A percentile compares a stretch with the other conserved stretches of the same genome.
Evolutionary conservation across 2,329 filamentous ascomycete species (phyloP).

Genomic region (Clarireedia hainanense): DNA sequence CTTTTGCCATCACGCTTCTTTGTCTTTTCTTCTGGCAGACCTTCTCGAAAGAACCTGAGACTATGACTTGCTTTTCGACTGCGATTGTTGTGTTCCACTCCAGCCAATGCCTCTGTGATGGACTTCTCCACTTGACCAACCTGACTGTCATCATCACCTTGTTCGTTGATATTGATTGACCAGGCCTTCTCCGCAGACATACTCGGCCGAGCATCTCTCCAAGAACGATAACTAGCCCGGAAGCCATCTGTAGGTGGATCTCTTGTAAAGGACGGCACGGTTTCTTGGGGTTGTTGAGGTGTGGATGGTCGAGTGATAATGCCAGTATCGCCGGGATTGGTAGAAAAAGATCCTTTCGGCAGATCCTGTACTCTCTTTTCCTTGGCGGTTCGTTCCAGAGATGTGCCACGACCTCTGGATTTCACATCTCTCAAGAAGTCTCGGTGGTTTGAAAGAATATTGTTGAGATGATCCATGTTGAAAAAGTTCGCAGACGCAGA

Average conservation of each 20-base stretch:
- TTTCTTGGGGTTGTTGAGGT: slow-evolving; percentile 16
- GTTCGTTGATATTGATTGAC: slow-evolving; percentile 48
- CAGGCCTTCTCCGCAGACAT: slow-evolving; percentile 47
- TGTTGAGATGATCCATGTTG: slow-evolving; percentile 31
- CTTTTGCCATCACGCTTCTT: slow-evolving; percentile 42
- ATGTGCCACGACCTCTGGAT: slow-evolving; percentile 30
- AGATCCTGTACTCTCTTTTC: slow-evolving; percentile 32
- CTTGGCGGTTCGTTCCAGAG: slow-evolving; percentile 36
- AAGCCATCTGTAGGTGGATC: slow-evolving; percentile 26
- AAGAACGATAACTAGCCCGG: slow-evolving; percentile 28
- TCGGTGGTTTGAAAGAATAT: slow-evolving; percentile 31
- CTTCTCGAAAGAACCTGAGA: slow-evolving; percentile 59
- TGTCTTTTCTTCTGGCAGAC: slow-evolving; percentile 49
- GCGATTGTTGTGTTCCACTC: slow-evolving; percentile 53
- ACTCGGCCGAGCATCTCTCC: slow-evolving; percentile 24
- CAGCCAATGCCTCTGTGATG: slow-evolving; percentile 53
- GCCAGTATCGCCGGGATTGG: slow-evolving; percentile 30
- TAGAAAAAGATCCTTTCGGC: slow-evolving; percentile 23
- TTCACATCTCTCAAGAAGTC: slow-evolving; percentile 27
- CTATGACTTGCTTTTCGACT: slow-evolving; percentile 63
- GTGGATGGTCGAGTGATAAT: slow-evolving; percentile 22
- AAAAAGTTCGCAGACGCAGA: slow-evolving; percentile 12
- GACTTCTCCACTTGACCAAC: slow-evolving; percentile 58
- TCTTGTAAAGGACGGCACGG: slow-evolving; percentile 16
- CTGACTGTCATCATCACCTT: slow-evolving; percentile 43